These are phyloP conservation scores for Coemansia sp. DNA, from an alignment of 192 early-diverging fungal species.

Conservation along the genomic window DNA sequence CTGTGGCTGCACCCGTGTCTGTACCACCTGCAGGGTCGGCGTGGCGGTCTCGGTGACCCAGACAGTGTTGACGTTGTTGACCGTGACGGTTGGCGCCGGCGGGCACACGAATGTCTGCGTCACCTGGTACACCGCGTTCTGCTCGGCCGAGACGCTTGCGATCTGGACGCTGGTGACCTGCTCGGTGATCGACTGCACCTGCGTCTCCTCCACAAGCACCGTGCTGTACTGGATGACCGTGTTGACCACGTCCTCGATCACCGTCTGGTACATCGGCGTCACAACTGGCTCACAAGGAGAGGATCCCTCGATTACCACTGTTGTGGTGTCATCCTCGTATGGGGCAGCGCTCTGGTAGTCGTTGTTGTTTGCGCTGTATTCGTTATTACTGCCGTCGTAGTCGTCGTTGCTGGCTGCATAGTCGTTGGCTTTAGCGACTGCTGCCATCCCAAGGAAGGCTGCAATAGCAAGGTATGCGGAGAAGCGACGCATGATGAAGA, in stretches of 20 bases:
- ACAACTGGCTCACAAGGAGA: slow-evolving; percentile 31
- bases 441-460: slow-evolving; percentile 33
- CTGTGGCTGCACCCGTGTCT: slow-evolving; percentile 46
- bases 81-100: slow-evolving; percentile 37
- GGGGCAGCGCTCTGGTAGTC: slow-evolving; percentile 18
- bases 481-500: slow-evolving; percentile 34
- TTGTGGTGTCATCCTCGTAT: slow-evolving; percentile 20
- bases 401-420: background rate
- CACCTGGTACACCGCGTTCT: slow-evolving; percentile 46
- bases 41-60: slow-evolving; percentile 50
- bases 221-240: slow-evolving; percentile 44
- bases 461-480: slow-evolving; percentile 26
- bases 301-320: slow-evolving; percentile 23
- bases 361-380: slow-evolving; percentile 14
- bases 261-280: slow-evolving; percentile 37
- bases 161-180: slow-evolving; percentile 50
- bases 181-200: slow-evolving; percentile 25
- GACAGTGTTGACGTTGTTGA: slow-evolving; percentile 45
- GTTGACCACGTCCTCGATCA: slow-evolving; percentile 39
- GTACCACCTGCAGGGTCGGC: slow-evolving; percentile 47
- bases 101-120: slow-evolving; percentile 50
- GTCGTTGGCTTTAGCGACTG: slow-evolving; percentile 14
- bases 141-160: slow-evolving; percentile 34
- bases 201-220: slow-evolving; percentile 38
- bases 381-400: background rate